A percentile compares a stretch with the other conserved stretches of the same genome.
Evolutionary conservation across 352 stramenopile genomes (phyloP).

Genomic region (Sclerospora graminicola): DNA sequence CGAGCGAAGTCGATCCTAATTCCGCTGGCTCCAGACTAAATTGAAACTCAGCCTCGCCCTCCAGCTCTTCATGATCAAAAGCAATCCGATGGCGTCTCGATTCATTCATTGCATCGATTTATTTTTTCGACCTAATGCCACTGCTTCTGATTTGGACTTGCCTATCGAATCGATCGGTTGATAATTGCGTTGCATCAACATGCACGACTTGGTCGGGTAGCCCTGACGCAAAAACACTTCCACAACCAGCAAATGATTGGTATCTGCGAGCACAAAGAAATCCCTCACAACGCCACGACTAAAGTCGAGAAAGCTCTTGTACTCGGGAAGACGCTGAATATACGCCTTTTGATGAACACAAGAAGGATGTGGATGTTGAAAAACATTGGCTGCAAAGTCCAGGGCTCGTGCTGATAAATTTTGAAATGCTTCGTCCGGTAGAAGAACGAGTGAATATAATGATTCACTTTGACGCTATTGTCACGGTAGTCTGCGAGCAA

Average conservation of each 20-base stretch:
- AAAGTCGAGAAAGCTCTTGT: constrained; percentile 66
- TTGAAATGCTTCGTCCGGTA: constrained; percentile 77
- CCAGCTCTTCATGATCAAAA: constrained; percentile 66
- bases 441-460: constrained; percentile 85
- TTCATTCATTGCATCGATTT: no score
- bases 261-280: no score
- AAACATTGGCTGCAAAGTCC: constrained; percentile 81
- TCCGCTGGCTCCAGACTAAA: no score
- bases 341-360: constrained; percentile 65
- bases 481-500: constrained; percentile 59
- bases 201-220: no score
- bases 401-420: constrained; percentile 53
- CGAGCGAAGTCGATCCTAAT: no score
- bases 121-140: no score
- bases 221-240: constrained; percentile 61
- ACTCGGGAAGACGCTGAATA: constrained; percentile 48
- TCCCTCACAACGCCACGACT: no score
- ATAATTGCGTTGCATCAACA: no score
- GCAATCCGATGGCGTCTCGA: constrained; percentile 55
- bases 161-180: no score
- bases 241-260: constrained; percentile 73
- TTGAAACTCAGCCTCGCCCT: no score
- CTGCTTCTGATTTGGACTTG: no score
- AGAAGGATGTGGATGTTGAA: constrained; percentile 78
- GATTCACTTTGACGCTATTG: constrained; percentile 77